Evolutionary conservation across 768 basidiomycete species (phyloP).

Genomic region (Termitomyces sp.): DNA sequence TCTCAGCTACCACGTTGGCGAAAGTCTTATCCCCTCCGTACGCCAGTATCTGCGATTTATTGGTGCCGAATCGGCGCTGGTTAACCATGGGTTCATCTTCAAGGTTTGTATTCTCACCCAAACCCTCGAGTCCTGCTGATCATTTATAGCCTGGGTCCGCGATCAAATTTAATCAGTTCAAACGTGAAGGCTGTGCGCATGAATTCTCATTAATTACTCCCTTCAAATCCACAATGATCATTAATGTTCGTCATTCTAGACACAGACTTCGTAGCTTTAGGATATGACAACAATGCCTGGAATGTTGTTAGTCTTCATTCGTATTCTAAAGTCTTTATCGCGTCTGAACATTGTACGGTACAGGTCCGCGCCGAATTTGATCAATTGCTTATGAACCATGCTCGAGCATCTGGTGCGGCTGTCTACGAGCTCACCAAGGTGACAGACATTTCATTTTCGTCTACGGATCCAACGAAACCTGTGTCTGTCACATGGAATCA

Average conservation of each 20-base stretch:
- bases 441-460: constrained; percentile 38
- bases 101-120: constrained; percentile 32
- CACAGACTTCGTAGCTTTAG: constrained; percentile 54
- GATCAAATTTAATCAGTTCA: constrained; percentile 59
- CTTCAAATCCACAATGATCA: background rate
- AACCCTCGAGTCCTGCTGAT: background rate
- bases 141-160: constrained; percentile 48
- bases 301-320: constrained; percentile 45
- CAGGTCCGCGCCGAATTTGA: constrained; percentile 60
- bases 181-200: constrained; percentile 56
- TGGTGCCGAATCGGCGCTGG: constrained; percentile 47
- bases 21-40: constrained; percentile 55
- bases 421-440: constrained; percentile 54
- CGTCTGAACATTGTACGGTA: background rate
- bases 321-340: background rate
- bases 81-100: constrained; percentile 39
- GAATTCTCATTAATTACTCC: background rate
- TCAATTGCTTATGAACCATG: constrained; percentile 50
- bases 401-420: constrained; percentile 42
- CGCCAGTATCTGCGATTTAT: constrained; percentile 57
- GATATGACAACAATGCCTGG: constrained; percentile 51
- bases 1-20: constrained; percentile 51
- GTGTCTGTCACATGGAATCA: constrained; percentile 51
- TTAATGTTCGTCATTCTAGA: constrained; percentile 25
- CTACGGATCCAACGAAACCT: constrained; percentile 34